Evolutionary conservation across 768 basidiomycete genomes (phyloP).

Genomic region (Leccinum longicurvipes): DNA sequence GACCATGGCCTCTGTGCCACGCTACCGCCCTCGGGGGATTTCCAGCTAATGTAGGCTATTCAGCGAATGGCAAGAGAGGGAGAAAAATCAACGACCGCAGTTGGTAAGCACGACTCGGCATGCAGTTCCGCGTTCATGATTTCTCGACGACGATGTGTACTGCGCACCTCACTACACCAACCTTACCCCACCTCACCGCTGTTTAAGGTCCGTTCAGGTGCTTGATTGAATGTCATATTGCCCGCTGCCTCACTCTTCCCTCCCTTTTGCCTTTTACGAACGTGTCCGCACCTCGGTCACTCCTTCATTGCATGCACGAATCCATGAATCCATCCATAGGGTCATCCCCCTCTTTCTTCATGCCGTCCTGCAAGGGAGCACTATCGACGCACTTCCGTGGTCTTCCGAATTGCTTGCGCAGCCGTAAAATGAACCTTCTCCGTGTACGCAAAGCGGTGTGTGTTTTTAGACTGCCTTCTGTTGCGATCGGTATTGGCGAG

Average conservation of each 20-base stretch:
- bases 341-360: slow-evolving; percentile 7
- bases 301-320: slow-evolving; percentile 8
- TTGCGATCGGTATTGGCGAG: background rate
- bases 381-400: slow-evolving; percentile 4
- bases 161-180: slow-evolving; percentile 8
- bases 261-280: slow-evolving; percentile 14
- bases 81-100: background rate
- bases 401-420: slow-evolving; percentile 18
- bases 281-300: slow-evolving; percentile 10
- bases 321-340: slow-evolving; percentile 1
- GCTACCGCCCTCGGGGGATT: slow-evolving; percentile 8
- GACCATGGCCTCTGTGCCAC: slow-evolving; percentile 7
- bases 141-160: slow-evolving; percentile 3
- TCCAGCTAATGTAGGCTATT: slow-evolving; percentile 11
- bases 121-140: slow-evolving; percentile 10
- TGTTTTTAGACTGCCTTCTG: slow-evolving; percentile 10
- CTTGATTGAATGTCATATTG: slow-evolving; percentile 14
- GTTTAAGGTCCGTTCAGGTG: slow-evolving; percentile 26
- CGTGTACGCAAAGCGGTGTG: slow-evolving; percentile 11
- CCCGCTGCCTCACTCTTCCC: slow-evolving; percentile 21
- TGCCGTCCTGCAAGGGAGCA: slow-evolving; percentile 2
- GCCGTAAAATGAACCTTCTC: slow-evolving; percentile 25
- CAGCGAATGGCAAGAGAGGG: slow-evolving; percentile 11
- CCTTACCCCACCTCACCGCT: slow-evolving; percentile 10
- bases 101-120: slow-evolving; percentile 9